Percentiles rank a stretch among this genome's conserved stretches.
These are phyloP conservation scores for Areca catechu DNA, from an alignment of 176 grass and related monocot species.

Conservation along the genomic window DNA sequence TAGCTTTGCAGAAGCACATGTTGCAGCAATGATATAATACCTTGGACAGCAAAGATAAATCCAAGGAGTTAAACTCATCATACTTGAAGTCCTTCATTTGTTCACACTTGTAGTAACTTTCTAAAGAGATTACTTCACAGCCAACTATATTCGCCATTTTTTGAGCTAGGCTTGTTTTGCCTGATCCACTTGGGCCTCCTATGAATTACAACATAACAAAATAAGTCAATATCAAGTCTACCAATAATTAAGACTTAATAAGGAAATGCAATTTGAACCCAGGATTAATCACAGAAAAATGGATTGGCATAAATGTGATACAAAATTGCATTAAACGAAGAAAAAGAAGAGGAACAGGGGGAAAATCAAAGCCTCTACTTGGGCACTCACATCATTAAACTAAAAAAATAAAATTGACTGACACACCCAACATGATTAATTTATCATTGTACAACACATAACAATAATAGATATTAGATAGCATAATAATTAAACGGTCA, in stretches of 20 bases:
- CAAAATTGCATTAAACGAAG: too few relatives aligned
- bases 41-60: slow-evolving; percentile 84
- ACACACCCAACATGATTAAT: too few relatives aligned
- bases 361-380: too few relatives aligned
- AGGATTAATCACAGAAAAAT: background rate
- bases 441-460: too few relatives aligned
- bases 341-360: too few relatives aligned
- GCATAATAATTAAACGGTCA: too few relatives aligned
- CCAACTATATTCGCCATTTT: slow-evolving; percentile 99
- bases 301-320: background rate
- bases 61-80: slow-evolving; percentile 91
- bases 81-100: slow-evolving; percentile 96
- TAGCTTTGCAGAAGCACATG: too few relatives aligned
- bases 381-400: too few relatives aligned
- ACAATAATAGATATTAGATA: too few relatives aligned
- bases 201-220: slow-evolving; percentile 6
- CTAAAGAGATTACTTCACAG: slow-evolving; percentile 96
- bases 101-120: slow-evolving; percentile 98
- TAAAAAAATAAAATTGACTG: too few relatives aligned
- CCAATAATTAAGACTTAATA: background rate
- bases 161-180: slow-evolving; percentile 94
- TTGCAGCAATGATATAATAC: slow-evolving; percentile 21
- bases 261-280: background rate
- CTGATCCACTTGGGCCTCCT: slow-evolving; percentile 97
- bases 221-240: background rate